Percentiles rank a stretch among this genome's conserved stretches.
Evolutionary conservation across 2,329 filamentous ascomycete genomes (phyloP).

Genomic region (Colletotrichum truncatum): DNA sequence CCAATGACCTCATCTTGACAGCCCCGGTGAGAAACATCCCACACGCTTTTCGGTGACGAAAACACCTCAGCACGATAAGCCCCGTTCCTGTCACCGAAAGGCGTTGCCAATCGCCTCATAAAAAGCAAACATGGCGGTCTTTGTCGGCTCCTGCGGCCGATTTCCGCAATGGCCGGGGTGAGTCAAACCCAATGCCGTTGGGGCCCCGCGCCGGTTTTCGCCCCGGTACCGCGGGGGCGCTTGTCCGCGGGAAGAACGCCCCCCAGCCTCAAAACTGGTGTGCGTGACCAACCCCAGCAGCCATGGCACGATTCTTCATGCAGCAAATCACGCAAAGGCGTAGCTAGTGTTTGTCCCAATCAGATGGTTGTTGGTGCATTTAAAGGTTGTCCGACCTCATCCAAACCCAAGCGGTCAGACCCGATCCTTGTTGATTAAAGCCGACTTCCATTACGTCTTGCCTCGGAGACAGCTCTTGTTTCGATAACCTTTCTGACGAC

Average conservation of each 20-base stretch:
- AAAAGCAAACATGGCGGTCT: neutral
- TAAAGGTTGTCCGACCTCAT: neutral
- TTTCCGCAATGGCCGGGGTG: neutral
- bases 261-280: neutral
- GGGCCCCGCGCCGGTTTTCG: conserved; percentile 29
- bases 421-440: neutral
- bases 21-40: neutral
- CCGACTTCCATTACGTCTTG: neutral
- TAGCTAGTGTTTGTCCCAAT: neutral
- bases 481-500: neutral
- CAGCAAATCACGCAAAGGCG: neutral
- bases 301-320: conserved; percentile 4
- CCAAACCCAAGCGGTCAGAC: neutral
- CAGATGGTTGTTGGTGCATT: neutral
- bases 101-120: neutral
- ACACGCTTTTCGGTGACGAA: neutral
- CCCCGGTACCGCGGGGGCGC: conserved; percentile 10
- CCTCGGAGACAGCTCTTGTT: neutral
- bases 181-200: neutral
- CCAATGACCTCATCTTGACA: neutral
- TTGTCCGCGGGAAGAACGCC: conserved; percentile 25
- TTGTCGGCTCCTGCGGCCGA: neutral
- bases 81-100: neutral
- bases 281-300: neutral
- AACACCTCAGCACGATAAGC: neutral